Evolutionary conservation across 225 moss, liverwort and hornwort genomes (phyloP), one percentile per base, ranked within the genome.

Genomic region (Pseudoscleropodium purum): DNA sequence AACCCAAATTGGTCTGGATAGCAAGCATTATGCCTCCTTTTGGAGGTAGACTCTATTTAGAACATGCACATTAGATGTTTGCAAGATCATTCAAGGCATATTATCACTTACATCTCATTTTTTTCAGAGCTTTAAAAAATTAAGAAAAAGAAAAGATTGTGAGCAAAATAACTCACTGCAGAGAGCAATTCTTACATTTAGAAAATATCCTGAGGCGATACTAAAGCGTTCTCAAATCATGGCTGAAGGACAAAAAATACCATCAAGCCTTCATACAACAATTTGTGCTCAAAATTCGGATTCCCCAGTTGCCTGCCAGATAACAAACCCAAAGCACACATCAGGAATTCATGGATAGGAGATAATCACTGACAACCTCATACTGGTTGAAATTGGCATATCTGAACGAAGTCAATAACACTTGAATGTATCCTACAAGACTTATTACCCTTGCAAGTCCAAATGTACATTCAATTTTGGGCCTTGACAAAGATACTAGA

Each of bases 231-330:
- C 75, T 75, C 61, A 81, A 54, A 75, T 87, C 81, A 85, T 83
- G 64, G 43, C 43, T 45, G 62, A 67, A 75, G 68, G 81, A 60
- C 49, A 59, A 79, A 70, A 52, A 64, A 77, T 54, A 52, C 84
- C 67, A 62, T 70, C 88, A 87, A 80, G n/a, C 81, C 54, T 87
- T 26, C 69, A 76, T 81, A 88, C 51, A 75, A 65, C 30, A 60
- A 60, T 59, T 36, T 84, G 56, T 85, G 57, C 36, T 97, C 94
- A 98, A 90, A 98, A 96, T 86, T 97, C 94, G 88, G 94, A 96
- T 90, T 98, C 95, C 45, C 94, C 96, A 69, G 92, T 94, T 82
- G 97, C 97, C 96, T 97, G 96, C 72, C 88, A 83, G 66, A 61
- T 56, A 47, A 87, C 47, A 37, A 64, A 82, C 73, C 90, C 84